Evolutionary conservation across 148 eudicot species (phyloP).

Genomic region (Camellia lanceoleosa): DNA sequence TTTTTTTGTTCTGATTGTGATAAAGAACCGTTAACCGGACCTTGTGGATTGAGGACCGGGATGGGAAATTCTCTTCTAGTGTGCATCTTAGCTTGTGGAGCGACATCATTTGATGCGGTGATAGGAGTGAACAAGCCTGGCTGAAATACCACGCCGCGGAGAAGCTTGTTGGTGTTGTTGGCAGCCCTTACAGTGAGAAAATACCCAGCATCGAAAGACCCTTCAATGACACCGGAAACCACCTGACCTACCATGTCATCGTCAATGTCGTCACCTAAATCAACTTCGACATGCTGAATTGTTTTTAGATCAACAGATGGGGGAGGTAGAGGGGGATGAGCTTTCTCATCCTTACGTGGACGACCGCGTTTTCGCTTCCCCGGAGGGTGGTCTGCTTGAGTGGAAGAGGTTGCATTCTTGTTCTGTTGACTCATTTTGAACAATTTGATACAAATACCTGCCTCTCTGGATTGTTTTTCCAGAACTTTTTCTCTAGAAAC

Average conservation of each 20-base stretch:
- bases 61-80: constrained; percentile 33
- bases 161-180: constrained; percentile 5
- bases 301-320: constrained; percentile 12
- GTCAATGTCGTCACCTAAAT: not conserved
- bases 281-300: constrained; percentile 18
- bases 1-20: not conserved
- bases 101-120: constrained; percentile 46
- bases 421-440: constrained; percentile 16
- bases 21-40: not conserved
- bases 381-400: constrained; percentile 12
- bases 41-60: constrained; percentile 21
- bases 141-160: constrained; percentile 49
- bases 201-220: constrained; percentile 51
- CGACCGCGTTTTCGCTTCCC: constrained; percentile 30
- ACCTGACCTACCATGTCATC: constrained; percentile 45
- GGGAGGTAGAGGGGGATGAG: constrained; percentile 3
- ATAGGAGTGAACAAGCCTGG: constrained; percentile 39
- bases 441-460: not conserved
- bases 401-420: not conserved
- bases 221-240: constrained; percentile 49
- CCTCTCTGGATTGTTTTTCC: not conserved
- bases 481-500: not conserved
- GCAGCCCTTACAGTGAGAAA: constrained; percentile 37
- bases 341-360: constrained; percentile 24
- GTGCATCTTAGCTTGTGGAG: constrained; percentile 38